Evolutionary conservation across 495 filamentous ascomycete species (phyloP).

Genomic region (Clohesyomyces aquaticus): DNA sequence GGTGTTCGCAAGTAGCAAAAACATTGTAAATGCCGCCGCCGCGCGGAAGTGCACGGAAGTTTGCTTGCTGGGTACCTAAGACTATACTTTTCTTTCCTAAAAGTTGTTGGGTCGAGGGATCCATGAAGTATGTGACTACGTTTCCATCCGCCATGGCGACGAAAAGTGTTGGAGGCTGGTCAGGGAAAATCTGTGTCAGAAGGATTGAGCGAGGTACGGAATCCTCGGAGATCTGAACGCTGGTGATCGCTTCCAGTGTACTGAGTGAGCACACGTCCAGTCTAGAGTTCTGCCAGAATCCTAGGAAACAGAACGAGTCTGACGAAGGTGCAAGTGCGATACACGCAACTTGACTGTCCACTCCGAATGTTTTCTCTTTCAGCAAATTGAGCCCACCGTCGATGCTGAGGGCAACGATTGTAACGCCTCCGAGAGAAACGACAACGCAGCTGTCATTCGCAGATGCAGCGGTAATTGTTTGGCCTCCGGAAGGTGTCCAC

Average conservation of each 20-base stretch:
- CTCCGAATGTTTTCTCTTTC: conserved; percentile 61
- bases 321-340: conserved; percentile 65
- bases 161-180: conserved; percentile 74
- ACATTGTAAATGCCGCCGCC: conserved; percentile 72
- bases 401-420: conserved; percentile 68
- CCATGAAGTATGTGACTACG: conserved; percentile 82
- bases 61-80: conserved; percentile 82
- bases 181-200: conserved; percentile 69
- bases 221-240: conserved; percentile 58
- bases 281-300: conserved; percentile 78
- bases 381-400: conserved; percentile 59
- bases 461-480: conserved; percentile 76
- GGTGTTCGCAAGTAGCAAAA: conserved; percentile 91
- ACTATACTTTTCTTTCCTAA: conserved; percentile 77
- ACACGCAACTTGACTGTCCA: conserved; percentile 79
- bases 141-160: conserved; percentile 94
- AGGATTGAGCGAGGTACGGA: conserved; percentile 79
- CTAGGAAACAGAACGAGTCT: conserved; percentile 66
- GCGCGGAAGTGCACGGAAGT: conserved; percentile 74
- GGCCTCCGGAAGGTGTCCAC: conserved; percentile 64
- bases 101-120: conserved; percentile 60
- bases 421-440: conserved; percentile 72
- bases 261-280: conserved; percentile 58
- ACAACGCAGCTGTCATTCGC: conserved; percentile 68
- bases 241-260: conserved; percentile 65